Conservation (phyloP, 805 yeast genomes). For the Yamadazyma sp. region DNA sequence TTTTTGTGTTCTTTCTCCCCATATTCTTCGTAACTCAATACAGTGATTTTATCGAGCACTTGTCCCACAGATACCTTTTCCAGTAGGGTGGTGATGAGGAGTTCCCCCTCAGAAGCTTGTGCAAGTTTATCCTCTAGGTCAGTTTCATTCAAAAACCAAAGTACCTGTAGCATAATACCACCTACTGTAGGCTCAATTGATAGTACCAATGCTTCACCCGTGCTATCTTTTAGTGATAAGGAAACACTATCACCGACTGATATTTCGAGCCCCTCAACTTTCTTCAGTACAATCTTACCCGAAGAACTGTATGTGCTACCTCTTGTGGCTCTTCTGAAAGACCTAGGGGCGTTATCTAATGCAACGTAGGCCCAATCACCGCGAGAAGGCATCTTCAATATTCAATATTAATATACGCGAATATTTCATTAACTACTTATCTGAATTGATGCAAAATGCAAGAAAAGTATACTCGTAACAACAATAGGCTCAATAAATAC, state of each 20-base stretch:
- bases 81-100: conserved; percentile 54
- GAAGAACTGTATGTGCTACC: not conserved
- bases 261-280: not conserved
- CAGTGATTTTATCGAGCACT: conserved; percentile 40
- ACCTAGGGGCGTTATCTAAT: no score
- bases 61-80: conserved; percentile 44
- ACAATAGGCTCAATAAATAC: no score
- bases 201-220: conserved; percentile 40
- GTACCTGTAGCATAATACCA: conserved; percentile 47
- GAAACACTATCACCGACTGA: not conserved
- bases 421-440: conserved; percentile 7
- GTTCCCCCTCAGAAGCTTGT: conserved; percentile 33
- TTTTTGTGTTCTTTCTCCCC: conserved; percentile 32
- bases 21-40: conserved; percentile 40
- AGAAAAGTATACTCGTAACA: no score
- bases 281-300: not conserved
- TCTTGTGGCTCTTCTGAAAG: not conserved
- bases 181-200: conserved; percentile 53
- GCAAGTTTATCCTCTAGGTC: conserved; percentile 33
- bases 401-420: conserved; percentile 7
- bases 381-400: no score
- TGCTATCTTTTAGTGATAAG: not conserved
- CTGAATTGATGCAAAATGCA: no score
- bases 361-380: no score
- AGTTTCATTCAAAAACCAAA: conserved; percentile 44